Evolutionary conservation across 2,329 filamentous ascomycete genomes (phyloP), one percentile per base, ranked within the genome.

Genomic region (Nemania sp.): DNA sequence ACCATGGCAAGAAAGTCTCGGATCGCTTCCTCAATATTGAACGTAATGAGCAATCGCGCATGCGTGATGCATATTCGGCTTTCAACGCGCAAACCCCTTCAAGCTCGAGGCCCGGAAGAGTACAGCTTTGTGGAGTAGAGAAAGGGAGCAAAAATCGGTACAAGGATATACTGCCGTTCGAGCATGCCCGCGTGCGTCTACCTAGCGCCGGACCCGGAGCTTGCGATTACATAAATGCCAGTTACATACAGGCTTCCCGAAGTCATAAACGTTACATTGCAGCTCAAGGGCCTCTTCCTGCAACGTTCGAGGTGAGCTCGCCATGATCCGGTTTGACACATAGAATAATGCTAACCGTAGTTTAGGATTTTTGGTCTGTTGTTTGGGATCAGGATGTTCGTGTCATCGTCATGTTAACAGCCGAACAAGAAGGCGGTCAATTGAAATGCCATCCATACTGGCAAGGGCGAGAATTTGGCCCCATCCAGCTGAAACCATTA

Each of bases 141-240:
- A 94, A 97, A 70, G 94, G 94, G 6, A 84, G 80, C 15, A 97
- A 97, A 76, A 99, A 99, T 65, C 84, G 94, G 7, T 99, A 99
- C 76, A 97, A 97, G 75, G 95, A 97, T 63, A 97, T 97, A 51
- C 86, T 96, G 73, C 94, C 94, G 0, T 99, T 95, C 68, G 93
- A 97, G 67, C 94, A 99, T 71, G 86, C 91, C 2, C 80, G 94
- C 54, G 94, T 99, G 49, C 91, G 84, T 61, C 73, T 99, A 41
- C 80, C 89, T 61, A 83, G 84, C 36, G 83, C 87, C 30, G 75
- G 81, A 0, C 75, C 80, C 1, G 87, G 86, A 11, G 80, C 78
- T 19, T 96, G 93, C 70, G 94, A 99, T 70, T 99, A 99, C 66
- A 86, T 99, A 73, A 99, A 99, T 68, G 94, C 92, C 15, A 97